These are phyloP conservation scores for Erythrophleum fordii DNA, from an alignment of 306 rosid species.

Conservation along the genomic window DNA sequence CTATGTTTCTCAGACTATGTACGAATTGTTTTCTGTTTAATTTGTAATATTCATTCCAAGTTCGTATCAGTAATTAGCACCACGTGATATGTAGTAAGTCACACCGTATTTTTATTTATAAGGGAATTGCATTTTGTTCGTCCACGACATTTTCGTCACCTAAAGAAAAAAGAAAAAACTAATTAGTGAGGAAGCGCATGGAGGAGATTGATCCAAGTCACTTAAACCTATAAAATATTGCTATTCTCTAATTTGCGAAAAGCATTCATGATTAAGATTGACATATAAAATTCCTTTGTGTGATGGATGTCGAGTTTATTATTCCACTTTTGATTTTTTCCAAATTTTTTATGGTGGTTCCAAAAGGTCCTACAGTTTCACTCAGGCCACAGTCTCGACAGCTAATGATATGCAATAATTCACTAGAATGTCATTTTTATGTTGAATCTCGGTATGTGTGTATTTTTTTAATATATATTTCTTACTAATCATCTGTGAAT, in stretches of 20 bases:
- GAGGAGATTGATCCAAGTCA: constrained; percentile 20
- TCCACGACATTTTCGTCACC: neutral
- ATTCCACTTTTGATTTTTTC: constrained; percentile 5
- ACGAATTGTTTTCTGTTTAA: too few species aligned
- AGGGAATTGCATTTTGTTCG: neutral
- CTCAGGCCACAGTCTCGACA: constrained; percentile 42
- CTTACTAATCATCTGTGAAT: neutral
- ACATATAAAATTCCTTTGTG: neutral
- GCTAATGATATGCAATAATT: constrained; percentile 52
- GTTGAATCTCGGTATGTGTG: neutral
- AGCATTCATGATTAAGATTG: constrained; percentile 20
- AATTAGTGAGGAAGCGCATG: neutral
- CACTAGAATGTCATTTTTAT: constrained; percentile 17
- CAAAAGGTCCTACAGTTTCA: constrained; percentile 23
- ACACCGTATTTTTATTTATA: too few species aligned
- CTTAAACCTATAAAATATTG: neutral
- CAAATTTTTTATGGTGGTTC: constrained; percentile 14
- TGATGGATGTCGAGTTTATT: neutral
- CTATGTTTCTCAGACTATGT: neutral
- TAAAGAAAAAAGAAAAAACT: too few species aligned
- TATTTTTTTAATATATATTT: neutral
- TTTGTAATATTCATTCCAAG: too few species aligned
- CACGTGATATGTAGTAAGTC: too few species aligned
- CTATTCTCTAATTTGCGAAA: neutral
- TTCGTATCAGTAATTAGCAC: too few species aligned